phyloP scores from a whole-genome alignment of 2,329 filamentous ascomycete genomes.

The Pseudonectria foliicola region DNA sequence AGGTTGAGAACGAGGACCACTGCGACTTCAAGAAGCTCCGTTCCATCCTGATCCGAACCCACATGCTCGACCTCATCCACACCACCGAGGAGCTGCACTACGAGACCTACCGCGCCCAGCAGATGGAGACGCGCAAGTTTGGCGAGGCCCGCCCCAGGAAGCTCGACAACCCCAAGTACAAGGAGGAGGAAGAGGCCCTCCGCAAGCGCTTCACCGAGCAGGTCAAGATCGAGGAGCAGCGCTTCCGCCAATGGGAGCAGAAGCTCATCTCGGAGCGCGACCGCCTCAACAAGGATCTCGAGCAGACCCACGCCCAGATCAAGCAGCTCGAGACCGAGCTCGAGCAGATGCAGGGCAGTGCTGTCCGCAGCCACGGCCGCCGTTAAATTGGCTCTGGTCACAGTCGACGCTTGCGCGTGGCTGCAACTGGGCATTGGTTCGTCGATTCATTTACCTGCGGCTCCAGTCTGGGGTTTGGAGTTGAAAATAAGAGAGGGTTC shows the following conservation, averaged over 20 bases:
- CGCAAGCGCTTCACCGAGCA: slow-evolving; percentile 99
- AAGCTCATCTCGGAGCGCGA: slow-evolving; percentile 99
- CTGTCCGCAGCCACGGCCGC: slow-evolving; percentile 86
- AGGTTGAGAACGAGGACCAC: slow-evolving; percentile 99
- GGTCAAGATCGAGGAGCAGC: slow-evolving; percentile 99
- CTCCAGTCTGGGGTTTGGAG: slow-evolving; percentile 28
- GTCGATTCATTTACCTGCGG: slow-evolving; percentile 20
- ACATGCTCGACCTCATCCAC: slow-evolving; percentile 99
- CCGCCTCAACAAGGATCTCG: slow-evolving; percentile 98
- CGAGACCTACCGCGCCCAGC: slow-evolving; percentile 96
- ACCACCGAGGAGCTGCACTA: slow-evolving; percentile 99
- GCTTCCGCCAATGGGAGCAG: slow-evolving; percentile 99
- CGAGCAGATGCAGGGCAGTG: slow-evolving; percentile 84
- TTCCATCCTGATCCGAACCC: slow-evolving; percentile 95
- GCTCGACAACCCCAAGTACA: slow-evolving; percentile 99
- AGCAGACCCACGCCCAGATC: slow-evolving; percentile 92
- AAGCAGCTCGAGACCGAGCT: slow-evolving; percentile 89
- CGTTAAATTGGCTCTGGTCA: slow-evolving; percentile 50
- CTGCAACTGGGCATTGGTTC: slow-evolving; percentile 23
- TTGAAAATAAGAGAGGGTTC: slow-evolving; percentile 26
- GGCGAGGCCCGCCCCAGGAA: slow-evolving; percentile 95
- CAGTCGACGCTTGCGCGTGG: slow-evolving; percentile 16
- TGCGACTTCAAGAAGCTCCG: slow-evolving; percentile 99
- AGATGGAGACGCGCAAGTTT: slow-evolving; percentile 99
- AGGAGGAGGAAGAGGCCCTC: slow-evolving; percentile 97